These are phyloP conservation scores for Pholiota molesta DNA, from an alignment of 768 basidiomycete genomes.

Conservation along the genomic window DNA sequence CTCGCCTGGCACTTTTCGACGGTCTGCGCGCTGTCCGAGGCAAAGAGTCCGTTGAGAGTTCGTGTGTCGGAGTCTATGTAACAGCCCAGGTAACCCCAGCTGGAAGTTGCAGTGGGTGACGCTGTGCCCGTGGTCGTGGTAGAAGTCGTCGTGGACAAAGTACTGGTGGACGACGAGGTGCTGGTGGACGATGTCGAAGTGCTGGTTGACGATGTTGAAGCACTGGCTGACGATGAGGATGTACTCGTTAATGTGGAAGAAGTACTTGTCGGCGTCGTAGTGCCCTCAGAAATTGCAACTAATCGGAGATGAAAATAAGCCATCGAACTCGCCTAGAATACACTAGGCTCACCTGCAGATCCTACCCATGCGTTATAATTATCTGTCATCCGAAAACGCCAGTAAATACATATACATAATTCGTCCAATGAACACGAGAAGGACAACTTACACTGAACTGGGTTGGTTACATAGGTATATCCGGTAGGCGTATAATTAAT, in stretches of 20 bases:
- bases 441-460: constrained; percentile 39
- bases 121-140: constrained; percentile 21
- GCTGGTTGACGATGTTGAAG: constrained; percentile 13
- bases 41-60: constrained; percentile 24
- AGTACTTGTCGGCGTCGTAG: constrained; percentile 7
- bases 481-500: constrained; percentile 50
- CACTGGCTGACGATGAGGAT: constrained; percentile 8
- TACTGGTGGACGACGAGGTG: constrained; percentile 12
- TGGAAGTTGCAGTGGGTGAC: constrained; percentile 18
- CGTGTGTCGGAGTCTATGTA: constrained; percentile 28
- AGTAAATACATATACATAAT: background rate
- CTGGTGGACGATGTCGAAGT: constrained; percentile 13
- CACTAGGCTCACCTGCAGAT: constrained; percentile 38
- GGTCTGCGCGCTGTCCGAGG: constrained; percentile 23
- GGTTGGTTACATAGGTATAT: constrained; percentile 41
- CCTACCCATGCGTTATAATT: constrained; percentile 69
- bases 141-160: constrained; percentile 16
- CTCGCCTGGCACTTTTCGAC: constrained; percentile 31
- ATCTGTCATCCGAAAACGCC: constrained; percentile 36
- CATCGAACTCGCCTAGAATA: background rate
- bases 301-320: background rate
- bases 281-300: constrained; percentile 16
- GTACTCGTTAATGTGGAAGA: constrained; percentile 13
- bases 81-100: constrained; percentile 30
- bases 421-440: background rate